Evolutionary conservation across 2,329 filamentous ascomycete genomes (phyloP), one percentile per base, ranked within the genome.

Genomic region (Clarireedia hainanense): DNA sequence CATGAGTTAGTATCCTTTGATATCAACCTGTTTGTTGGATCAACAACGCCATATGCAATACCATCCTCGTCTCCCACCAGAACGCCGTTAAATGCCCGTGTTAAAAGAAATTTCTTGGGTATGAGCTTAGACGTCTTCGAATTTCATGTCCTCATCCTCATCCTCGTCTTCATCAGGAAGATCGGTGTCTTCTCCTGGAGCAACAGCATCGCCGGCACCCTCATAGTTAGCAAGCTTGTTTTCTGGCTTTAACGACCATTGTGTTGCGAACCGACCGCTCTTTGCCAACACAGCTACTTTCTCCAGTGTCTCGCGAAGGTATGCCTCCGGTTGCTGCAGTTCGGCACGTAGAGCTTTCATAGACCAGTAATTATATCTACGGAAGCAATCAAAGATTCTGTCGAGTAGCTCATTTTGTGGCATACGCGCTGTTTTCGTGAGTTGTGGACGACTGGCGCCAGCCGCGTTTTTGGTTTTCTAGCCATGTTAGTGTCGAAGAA

Each of bases 301-400:
- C 60, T 91, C 87, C 63, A 99, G 74, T 0, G 85, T 86, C 68
- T 94, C 83, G 54, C 92, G 90, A 59, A 99, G 81, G 70, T 91
- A 97, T n/a, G 87, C 85, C 69, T 97, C 94, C 1, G 94, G 94
- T 73, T 99, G 94, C 58, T 85, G 81, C 40, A 95, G 81, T 58
- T 80, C 76, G 50, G 83, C 78, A 61, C 90, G 89, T 63, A 99
- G 80, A 5, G 87, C 83, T 68, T 89, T 91, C 78, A 97, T 88
- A n/a, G 88, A 85, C 91, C 92, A 99, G 72, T 94, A 97, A 65
- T 86, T 84, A 77, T 88, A 95, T 66, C 87, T 77, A 56, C 85
- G 82, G 82, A 96, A 99, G 68, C 85, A 87, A 49, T 80, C 75
- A 75, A 92, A 91, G 59, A 99, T 84, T 61, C 83, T 80, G 73